phyloP scores from a whole-genome alignment of 805 yeast genomes.

The Ascoidea rubescens region DNA sequence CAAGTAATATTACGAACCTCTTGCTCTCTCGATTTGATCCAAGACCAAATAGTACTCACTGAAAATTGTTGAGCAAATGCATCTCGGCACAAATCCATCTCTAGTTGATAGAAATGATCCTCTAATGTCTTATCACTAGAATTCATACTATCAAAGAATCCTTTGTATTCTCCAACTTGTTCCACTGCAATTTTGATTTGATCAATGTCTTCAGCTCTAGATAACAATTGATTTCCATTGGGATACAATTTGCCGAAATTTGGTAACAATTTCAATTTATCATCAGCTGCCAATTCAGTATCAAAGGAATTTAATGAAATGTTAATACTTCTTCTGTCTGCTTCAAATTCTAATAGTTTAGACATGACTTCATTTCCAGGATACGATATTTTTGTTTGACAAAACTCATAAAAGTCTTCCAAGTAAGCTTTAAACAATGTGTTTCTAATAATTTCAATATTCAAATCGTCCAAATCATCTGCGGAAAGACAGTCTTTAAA shows the following conservation, averaged over 20 bases:
- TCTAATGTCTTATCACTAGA: constrained; percentile 53
- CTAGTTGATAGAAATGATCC: constrained; percentile 86
- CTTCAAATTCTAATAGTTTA: constrained; percentile 72
- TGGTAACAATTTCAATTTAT: constrained; percentile 64
- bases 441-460: constrained; percentile 90
- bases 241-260: constrained; percentile 73
- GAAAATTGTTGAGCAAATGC: constrained; percentile 97
- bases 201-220: constrained; percentile 77
- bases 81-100: constrained; percentile 82
- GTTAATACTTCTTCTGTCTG: constrained; percentile 89
- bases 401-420: constrained; percentile 70
- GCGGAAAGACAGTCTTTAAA: constrained; percentile 75
- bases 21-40: constrained; percentile 93
- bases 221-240: constrained; percentile 46
- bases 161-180: constrained; percentile 51
- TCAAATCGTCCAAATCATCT: constrained; percentile 85
- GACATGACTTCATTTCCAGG: constrained; percentile 81
- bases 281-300: constrained; percentile 63
- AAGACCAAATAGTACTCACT: constrained; percentile 84
- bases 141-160: constrained; percentile 29
- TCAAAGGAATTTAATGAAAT: constrained; percentile 83
- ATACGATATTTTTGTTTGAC: constrained; percentile 39
- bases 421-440: constrained; percentile 84
- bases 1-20: constrained; percentile 96
- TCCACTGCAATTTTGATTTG: constrained; percentile 55